A percentile compares a stretch with the other conserved stretches of the same genome.
These are phyloP conservation scores for Russula griseocarnosa DNA, from an alignment of 768 basidiomycete species.

Conservation along the genomic window DNA sequence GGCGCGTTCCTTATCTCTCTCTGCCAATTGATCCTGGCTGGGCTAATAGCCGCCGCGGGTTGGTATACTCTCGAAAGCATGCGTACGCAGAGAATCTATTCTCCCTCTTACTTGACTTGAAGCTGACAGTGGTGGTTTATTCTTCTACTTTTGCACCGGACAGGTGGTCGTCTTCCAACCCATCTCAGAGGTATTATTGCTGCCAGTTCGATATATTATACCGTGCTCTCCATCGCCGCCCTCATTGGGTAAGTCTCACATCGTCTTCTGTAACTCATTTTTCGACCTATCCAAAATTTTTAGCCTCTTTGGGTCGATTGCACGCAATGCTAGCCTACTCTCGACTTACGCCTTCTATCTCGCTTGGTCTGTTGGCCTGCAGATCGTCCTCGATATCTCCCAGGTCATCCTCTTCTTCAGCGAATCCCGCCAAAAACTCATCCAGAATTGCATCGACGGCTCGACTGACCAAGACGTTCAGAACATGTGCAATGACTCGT, in stretches of 20 bases:
- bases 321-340: conserved; percentile 21
- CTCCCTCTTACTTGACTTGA: neutral
- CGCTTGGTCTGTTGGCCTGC: conserved; percentile 8
- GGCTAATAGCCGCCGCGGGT: conserved; percentile 15
- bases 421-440: neutral
- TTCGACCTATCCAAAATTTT: neutral
- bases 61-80: conserved; percentile 12
- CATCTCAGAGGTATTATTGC: neutral
- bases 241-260: conserved; percentile 20
- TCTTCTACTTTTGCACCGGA: neutral
- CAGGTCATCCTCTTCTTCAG: conserved; percentile 17
- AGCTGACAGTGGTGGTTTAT: neutral
- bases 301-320: conserved; percentile 24
- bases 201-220: neutral
- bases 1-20: conserved; percentile 25
- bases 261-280: neutral
- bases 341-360: conserved; percentile 19
- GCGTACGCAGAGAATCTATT: conserved; percentile 10
- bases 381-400: conserved; percentile 7
- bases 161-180: conserved; percentile 7
- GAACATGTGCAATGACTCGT: conserved; percentile 9
- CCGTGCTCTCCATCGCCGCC: conserved; percentile 7
- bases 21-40: conserved; percentile 10
- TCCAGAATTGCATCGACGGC: conserved; percentile 23
- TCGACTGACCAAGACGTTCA: conserved; percentile 5